These are phyloP conservation scores for Tricholoma sp. DNA, from an alignment of 768 basidiomycete genomes.

Conservation along the genomic window DNA sequence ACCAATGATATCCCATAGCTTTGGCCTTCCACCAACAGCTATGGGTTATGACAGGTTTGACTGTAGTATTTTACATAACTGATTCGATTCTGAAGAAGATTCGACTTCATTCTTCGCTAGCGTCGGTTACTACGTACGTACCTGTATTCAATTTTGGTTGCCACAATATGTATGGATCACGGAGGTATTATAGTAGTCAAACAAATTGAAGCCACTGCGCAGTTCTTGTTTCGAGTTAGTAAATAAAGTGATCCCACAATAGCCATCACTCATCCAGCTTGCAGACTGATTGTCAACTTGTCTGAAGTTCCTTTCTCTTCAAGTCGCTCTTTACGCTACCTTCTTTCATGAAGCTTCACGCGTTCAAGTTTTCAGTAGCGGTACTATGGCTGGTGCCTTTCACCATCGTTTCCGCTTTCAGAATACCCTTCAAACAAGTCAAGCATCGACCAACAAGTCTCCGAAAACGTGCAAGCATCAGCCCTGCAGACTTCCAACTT, in stretches of 20 bases:
- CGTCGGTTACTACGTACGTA: too few relatives aligned
- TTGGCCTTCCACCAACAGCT: too few relatives aligned
- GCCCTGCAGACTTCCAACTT: constrained; percentile 25
- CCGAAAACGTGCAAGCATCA: constrained; percentile 30
- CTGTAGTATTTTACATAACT: too few relatives aligned
- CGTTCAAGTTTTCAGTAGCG: constrained; percentile 22
- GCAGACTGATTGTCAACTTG: neutral
- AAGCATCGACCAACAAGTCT: constrained; percentile 27
- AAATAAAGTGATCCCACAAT: neutral
- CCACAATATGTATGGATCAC: too few relatives aligned
- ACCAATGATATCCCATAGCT: too few relatives aligned
- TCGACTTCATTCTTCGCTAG: neutral
- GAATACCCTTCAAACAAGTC: constrained; percentile 42
- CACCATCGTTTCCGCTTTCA: constrained; percentile 36
- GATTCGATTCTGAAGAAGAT: too few relatives aligned
- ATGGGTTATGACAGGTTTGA: too few relatives aligned
- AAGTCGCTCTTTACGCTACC: constrained; percentile 15
- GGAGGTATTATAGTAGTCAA: too few relatives aligned
- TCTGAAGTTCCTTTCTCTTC: neutral
- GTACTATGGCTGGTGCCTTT: constrained; percentile 30
- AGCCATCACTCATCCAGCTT: constrained; percentile 7
- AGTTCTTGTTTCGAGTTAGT: neutral
- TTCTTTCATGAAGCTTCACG: constrained; percentile 35
- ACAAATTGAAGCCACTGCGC: neutral
- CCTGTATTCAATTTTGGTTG: too few relatives aligned